These are phyloP conservation scores for Tripterygium wilfordii DNA, from an alignment of 177 flowering plant genomes.

Conservation along the genomic window DNA sequence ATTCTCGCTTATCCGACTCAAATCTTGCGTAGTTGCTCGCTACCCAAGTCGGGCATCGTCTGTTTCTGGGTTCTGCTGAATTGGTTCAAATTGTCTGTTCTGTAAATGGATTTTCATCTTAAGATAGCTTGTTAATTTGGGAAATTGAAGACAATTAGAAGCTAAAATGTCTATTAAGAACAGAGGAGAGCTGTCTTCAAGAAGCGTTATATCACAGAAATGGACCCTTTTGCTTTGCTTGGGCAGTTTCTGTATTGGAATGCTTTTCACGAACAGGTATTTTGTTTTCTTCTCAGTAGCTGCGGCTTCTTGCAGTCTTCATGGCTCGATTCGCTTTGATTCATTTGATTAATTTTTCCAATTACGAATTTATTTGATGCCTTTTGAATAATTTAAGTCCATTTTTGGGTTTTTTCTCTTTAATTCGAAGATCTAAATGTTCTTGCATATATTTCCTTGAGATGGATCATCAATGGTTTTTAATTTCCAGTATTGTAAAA, in stretches of 20 bases:
- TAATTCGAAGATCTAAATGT: no score
- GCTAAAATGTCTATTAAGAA: conserved; percentile 30
- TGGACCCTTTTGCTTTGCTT: conserved; percentile 58
- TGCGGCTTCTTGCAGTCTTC: conserved; percentile 3
- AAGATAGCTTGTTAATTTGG: conserved; percentile 2
- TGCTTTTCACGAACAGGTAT: conserved; percentile 58
- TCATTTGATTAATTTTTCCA: background rate
- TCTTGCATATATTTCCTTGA: no score
- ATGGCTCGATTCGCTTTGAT: no score
- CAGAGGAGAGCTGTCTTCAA: conserved; percentile 41
- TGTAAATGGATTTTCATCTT: conserved; percentile 10
- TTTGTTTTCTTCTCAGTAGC: background rate
- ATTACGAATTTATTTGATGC: no score
- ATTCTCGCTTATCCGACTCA: conserved; percentile 1
- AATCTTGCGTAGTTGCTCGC: conserved; percentile 4
- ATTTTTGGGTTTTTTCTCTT: no score
- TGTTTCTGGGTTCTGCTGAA: conserved; percentile 5
- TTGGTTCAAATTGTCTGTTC: background rate
- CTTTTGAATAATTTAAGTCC: no score
- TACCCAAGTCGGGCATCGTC: no score
- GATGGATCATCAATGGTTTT: no score
- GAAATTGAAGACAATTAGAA: background rate
- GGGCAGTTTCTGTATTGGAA: conserved; percentile 51
- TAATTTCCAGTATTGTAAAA: no score
- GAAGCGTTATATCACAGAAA: conserved; percentile 33